These are phyloP conservation scores for Solanum phureja DNA, from an alignment of 257 asterid species.

Conservation along the genomic window DNA sequence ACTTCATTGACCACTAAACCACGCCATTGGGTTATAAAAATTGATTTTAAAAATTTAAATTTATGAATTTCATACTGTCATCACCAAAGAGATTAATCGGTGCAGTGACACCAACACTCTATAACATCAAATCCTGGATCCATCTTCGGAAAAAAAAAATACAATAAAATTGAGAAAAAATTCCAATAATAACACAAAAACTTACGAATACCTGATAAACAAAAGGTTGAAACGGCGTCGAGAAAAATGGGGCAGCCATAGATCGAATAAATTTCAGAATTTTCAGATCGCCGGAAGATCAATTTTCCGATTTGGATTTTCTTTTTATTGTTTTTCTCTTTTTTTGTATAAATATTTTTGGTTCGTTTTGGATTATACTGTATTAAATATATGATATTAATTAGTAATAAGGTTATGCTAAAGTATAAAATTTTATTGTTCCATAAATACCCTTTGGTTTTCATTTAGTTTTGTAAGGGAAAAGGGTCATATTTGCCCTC, in stretches of 20 bases:
- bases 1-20: not conserved
- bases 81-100: not conserved
- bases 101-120: not conserved
- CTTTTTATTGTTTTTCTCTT: not conserved
- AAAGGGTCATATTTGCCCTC: no score
- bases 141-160: not conserved
- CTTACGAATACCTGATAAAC: constrained; percentile 69
- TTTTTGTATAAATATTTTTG: no score
- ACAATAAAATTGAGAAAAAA: not conserved
- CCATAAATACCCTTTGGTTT: no score
- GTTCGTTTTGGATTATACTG: no score
- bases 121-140: not conserved
- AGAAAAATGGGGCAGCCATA: constrained; percentile 97
- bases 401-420: no score
- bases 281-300: constrained; percentile 10
- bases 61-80: not conserved
- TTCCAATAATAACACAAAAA: not conserved
- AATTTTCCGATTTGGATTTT: constrained; percentile 5
- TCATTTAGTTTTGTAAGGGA: no score
- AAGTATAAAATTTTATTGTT: no score
- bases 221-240: constrained; percentile 94
- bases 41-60: not conserved
- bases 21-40: not conserved
- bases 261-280: not conserved
- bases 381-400: no score